A percentile compares a stretch with the other conserved stretches of the same genome.
phyloP scores from a whole-genome alignment of 352 stramenopile genomes.

The Thalassiosira livingstoniorum region DNA sequence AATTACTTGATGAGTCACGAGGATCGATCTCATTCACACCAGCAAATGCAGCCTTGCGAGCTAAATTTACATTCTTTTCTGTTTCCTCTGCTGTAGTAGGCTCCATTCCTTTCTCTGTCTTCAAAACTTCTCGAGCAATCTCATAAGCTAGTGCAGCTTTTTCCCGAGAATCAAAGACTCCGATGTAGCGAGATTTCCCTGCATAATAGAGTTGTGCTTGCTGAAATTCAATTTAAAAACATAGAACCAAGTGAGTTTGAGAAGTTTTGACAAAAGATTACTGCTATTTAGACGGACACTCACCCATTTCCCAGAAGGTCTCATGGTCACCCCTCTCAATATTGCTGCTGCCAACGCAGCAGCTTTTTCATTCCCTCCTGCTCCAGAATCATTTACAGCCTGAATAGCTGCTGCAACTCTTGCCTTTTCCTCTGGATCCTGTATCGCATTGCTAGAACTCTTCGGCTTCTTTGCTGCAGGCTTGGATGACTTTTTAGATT shows the following conservation, averaged over 20 bases:
- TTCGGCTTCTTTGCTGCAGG: conserved; percentile 26
- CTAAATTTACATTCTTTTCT: conserved; percentile 73
- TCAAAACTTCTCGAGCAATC: conserved; percentile 83
- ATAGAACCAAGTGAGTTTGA: conserved; percentile 2
- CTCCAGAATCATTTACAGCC: conserved; percentile 75
- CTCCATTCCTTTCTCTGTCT: conserved; percentile 63
- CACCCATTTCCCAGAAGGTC: conserved; percentile 84
- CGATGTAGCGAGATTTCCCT: conserved; percentile 85
- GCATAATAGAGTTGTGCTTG: conserved; percentile 85
- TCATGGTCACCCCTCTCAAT: conserved; percentile 82
- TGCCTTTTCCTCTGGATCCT: conserved; percentile 68
- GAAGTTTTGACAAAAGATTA: background rate
- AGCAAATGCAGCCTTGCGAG: conserved; percentile 80
- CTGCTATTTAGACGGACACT: conserved; percentile 21
- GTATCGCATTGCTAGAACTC: conserved; percentile 3
- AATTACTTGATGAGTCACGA: too few relatives aligned
- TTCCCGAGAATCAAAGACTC: conserved; percentile 85
- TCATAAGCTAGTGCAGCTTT: conserved; percentile 85
- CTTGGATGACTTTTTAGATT: conserved; percentile 24
- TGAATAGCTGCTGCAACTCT: conserved; percentile 72
- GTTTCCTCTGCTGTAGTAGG: conserved; percentile 62
- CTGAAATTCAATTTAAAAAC: conserved; percentile 33
- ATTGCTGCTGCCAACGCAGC: conserved; percentile 74
- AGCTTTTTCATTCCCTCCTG: conserved; percentile 74
- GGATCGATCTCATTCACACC: conserved; percentile 72